Percentiles rank a stretch among this genome's conserved stretches.
phyloP scores from a whole-genome alignment of 2,329 filamentous ascomycete genomes.

The Huntiella omanensis region DNA sequence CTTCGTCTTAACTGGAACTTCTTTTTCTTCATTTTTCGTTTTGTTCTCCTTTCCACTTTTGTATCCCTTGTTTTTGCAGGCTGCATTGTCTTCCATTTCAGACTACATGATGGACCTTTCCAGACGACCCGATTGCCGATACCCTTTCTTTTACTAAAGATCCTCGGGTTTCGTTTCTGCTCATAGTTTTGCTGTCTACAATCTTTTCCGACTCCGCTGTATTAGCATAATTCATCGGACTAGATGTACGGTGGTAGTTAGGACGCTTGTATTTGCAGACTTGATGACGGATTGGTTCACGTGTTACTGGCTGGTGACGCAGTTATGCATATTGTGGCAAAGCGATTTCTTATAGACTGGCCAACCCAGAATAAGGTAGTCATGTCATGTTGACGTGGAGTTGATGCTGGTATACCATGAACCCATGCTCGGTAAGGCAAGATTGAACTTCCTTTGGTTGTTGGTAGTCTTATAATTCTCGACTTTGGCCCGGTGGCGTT shows the following conservation, averaged over 20 bases:
- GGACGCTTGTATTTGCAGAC: no score
- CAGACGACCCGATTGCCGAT: neutral
- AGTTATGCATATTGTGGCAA: slow-evolving; percentile 11
- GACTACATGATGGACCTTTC: neutral
- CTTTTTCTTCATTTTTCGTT: neutral
- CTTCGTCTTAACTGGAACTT: neutral
- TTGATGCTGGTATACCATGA: neutral
- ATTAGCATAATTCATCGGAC: no score
- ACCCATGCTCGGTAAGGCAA: neutral
- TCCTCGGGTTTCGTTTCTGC: no score
- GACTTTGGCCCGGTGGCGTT: slow-evolving; percentile 9
- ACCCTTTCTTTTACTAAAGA: no score
- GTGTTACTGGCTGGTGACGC: neutral
- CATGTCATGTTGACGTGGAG: neutral
- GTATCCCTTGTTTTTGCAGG: slow-evolving; percentile 8
- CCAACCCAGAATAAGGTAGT: neutral
- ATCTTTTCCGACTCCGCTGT: no score
- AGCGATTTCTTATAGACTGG: neutral
- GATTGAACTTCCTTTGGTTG: neutral
- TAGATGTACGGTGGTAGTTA: no score
- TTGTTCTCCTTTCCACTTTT: slow-evolving; percentile 1
- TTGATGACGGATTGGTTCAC: neutral
- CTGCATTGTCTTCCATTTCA: neutral
- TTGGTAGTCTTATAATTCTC: neutral
- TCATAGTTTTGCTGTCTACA: no score